Conservation (phyloP, 331 rosid species). For the Prunus yedoensis region DNA sequence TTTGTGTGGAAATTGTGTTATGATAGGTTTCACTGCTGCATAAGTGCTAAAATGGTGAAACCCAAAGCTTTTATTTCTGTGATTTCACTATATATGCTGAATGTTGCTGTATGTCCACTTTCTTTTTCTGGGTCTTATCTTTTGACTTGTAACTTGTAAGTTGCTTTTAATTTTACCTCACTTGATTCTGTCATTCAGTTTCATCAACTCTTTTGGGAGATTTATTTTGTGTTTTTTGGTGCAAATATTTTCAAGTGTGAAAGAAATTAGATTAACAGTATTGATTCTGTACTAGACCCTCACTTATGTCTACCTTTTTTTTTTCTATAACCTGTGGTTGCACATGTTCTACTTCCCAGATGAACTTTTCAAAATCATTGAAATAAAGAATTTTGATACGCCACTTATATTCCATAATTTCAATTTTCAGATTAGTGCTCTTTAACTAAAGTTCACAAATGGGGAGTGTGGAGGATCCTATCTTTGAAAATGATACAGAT, state of each 20-base stretch:
- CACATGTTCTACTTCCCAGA: neutral
- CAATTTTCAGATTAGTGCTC: slow-evolving; percentile 36
- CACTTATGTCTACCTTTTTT: neutral
- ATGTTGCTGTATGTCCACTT: neutral
- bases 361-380: neutral
- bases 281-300: neutral
- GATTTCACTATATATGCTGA: neutral
- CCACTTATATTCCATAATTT: neutral
- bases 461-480: slow-evolving; percentile 34
- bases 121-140: neutral
- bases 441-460: slow-evolving; percentile 14
- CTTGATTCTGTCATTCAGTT: neutral
- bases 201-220: neutral
- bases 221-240: neutral
- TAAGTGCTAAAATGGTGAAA: neutral
- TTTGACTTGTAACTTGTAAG: neutral
- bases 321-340: neutral
- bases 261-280: slow-evolving; percentile 5
- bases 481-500: slow-evolving; percentile 43
- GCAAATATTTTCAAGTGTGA: neutral
- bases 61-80: neutral
- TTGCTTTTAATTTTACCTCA: neutral
- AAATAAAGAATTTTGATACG: neutral
- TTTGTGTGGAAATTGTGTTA: neutral
- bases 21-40: neutral